phyloP scores from a whole-genome alignment of 2,329 filamentous ascomycete species.

The Colletotrichum lentis region DNA sequence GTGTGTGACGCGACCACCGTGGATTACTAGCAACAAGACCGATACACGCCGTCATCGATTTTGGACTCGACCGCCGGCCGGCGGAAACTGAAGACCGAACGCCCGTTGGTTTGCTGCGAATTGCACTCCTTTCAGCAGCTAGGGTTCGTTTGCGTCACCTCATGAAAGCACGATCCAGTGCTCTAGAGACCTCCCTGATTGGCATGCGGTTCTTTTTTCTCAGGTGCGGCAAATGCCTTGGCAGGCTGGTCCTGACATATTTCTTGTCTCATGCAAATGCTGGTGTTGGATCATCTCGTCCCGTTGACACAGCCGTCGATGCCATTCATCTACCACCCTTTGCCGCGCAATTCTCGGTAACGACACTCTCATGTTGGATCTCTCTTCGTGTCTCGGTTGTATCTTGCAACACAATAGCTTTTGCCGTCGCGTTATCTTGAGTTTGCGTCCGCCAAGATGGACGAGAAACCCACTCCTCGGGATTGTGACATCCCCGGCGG shows the following conservation, averaged over 20 bases:
- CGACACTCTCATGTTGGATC: neutral
- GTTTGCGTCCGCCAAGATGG: constrained; percentile 38
- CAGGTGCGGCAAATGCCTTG: neutral
- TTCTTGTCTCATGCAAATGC: neutral
- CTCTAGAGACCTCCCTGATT: neutral
- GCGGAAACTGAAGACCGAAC: constrained; percentile 9
- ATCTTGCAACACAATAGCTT: neutral
- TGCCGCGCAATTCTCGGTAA: neutral
- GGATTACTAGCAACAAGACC: neutral
- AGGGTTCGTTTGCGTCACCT: constrained; percentile 9
- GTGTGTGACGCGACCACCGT: constrained; percentile 27
- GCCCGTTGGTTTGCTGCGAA: neutral
- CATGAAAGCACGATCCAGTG: neutral
- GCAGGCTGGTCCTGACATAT: neutral
- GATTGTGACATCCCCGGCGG: constrained; percentile 47
- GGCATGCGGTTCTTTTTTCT: neutral
- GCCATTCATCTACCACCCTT: too few relatives aligned
- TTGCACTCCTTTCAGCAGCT: neutral
- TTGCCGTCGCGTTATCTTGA: too few relatives aligned
- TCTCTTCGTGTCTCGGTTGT: neutral
- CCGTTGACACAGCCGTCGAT: neutral
- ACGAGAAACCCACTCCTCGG: constrained; percentile 43
- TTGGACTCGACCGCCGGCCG: neutral
- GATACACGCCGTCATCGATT: constrained; percentile 33
- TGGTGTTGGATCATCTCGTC: neutral